Base-by-base conservation (phyloP, 495 filamentous ascomycete species). In the Thozetella sp. region DNA sequence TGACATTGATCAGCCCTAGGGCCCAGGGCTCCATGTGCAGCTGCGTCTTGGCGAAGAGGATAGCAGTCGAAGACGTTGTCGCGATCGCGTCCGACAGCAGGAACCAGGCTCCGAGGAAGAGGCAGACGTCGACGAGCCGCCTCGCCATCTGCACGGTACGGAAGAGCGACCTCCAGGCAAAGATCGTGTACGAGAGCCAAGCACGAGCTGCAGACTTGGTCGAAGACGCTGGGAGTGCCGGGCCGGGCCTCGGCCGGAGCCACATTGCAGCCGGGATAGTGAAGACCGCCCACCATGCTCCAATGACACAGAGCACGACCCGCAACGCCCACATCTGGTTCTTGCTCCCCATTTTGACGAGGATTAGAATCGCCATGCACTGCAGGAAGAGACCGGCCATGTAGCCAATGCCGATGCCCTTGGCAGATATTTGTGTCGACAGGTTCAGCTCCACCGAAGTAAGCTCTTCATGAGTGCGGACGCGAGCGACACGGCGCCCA, bases 41-140 rank as follows among this genome's bases (percentile, higher is more conserved):
- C 58, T 93, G 85, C 0, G 94, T 99, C 75, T 99, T 99, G 2
- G 93, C 95, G 69, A 96, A 99, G 12, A 99, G 81, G 22, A 99
- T 90, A 10, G 95, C 95, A 9, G 95, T 97, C 10, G 95, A 96
- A 54, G 91, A 95, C 15, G 96, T 92, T 0, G 95, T 99, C 11
- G 95, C 95, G 63, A 99, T 95, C 26, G 89, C 92, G 59, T 99
- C 95, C 51, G 90, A 93, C 1, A 99, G 83, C 15, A 99, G 81
- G 70, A 99, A 97, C 95, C 95, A 99, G 19, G 93, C 92, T 3
- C 82, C 83, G 22, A 98, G 84, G 67, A 99, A 99, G 37, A 98
- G 79, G 25, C 93, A 73, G 50, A 97, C 87, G 67, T 99, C 95
- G 62, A 91, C 87, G 19, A 98, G 81, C 12, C 81, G 88, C 1